A percentile compares a stretch with the other conserved stretches of the same genome.
These are phyloP conservation scores for Peniophora sp. DNA, from an alignment of 1,284 basidiomycete species.

Conservation along the genomic window DNA sequence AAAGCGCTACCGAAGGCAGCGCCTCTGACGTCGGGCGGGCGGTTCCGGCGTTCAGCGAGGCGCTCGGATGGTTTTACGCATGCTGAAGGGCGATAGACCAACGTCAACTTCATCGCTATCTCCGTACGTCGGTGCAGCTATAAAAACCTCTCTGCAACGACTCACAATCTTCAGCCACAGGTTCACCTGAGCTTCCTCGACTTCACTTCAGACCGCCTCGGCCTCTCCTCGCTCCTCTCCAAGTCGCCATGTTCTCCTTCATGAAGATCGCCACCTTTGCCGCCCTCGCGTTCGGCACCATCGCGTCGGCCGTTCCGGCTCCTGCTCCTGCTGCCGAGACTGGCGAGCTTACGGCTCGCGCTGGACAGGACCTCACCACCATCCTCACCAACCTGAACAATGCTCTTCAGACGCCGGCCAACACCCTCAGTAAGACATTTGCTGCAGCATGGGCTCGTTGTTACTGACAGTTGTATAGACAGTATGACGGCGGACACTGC, in stretches of 20 bases:
- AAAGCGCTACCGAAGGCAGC: too few species aligned
- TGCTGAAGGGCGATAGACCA: too few species aligned
- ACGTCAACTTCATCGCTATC: too few species aligned
- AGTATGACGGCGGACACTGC: background rate
- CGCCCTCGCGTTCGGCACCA: slow-evolving; percentile 13
- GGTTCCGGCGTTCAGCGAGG: too few species aligned
- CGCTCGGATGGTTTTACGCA: too few species aligned
- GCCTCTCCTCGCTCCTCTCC: too few species aligned
- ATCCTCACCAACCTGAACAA: background rate
- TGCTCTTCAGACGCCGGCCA: background rate
- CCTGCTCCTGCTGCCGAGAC: slow-evolving; percentile 1
- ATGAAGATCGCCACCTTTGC: slow-evolving; percentile 6
- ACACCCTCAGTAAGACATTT: background rate
- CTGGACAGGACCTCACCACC: background rate
- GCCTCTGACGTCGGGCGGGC: too few species aligned
- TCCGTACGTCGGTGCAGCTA: too few species aligned
- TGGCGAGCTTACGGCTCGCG: background rate
- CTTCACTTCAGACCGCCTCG: too few species aligned
- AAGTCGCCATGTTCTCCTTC: slow-evolving; percentile 6
- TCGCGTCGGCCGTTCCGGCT: slow-evolving; percentile 16
- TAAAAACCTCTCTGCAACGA: too few species aligned
- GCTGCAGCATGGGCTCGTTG: background rate
- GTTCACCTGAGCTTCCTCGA: too few species aligned
- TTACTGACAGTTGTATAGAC: background rate
- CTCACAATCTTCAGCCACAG: too few species aligned